Conservation (phyloP, 768 basidiomycete genomes). For the Boletus eberwhitei region DNA sequence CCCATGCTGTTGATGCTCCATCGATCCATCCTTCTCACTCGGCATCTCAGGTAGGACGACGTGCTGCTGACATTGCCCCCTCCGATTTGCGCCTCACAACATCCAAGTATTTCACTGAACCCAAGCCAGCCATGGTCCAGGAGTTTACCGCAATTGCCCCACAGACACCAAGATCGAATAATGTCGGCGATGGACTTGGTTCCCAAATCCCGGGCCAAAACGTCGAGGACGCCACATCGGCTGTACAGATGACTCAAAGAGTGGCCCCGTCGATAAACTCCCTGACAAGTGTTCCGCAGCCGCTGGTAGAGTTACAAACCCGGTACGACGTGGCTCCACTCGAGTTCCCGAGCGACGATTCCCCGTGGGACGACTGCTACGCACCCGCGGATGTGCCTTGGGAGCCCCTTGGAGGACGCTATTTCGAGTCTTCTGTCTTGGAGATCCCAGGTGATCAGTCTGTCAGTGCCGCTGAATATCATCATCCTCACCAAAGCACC, state of each 20-base stretch:
- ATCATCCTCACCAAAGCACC: neutral
- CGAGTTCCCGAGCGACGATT: constrained; percentile 15
- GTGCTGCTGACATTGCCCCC: constrained; percentile 3
- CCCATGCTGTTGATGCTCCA: constrained; percentile 6
- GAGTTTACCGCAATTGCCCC: neutral
- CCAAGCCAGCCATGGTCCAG: neutral
- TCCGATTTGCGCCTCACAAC: constrained; percentile 1
- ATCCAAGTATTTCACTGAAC: constrained; percentile 10
- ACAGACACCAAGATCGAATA: neutral
- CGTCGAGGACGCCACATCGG: neutral
- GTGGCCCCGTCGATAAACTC: constrained; percentile 4
- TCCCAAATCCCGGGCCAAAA: neutral
- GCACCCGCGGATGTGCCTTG: neutral
- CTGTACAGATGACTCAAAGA: neutral
- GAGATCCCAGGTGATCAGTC: neutral
- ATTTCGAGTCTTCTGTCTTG: neutral
- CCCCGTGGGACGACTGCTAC: constrained; percentile 1
- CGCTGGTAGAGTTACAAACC: constrained; percentile 4
- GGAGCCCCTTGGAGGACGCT: neutral
- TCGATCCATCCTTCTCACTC: constrained; percentile 53
- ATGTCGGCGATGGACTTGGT: neutral
- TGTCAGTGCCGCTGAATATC: neutral
- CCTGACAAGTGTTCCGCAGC: neutral
- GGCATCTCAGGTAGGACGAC: constrained; percentile 45
- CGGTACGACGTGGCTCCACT: constrained; percentile 9